Base-by-base conservation (phyloP, 805 yeast species). In the Starmera dryadoides region DNA sequence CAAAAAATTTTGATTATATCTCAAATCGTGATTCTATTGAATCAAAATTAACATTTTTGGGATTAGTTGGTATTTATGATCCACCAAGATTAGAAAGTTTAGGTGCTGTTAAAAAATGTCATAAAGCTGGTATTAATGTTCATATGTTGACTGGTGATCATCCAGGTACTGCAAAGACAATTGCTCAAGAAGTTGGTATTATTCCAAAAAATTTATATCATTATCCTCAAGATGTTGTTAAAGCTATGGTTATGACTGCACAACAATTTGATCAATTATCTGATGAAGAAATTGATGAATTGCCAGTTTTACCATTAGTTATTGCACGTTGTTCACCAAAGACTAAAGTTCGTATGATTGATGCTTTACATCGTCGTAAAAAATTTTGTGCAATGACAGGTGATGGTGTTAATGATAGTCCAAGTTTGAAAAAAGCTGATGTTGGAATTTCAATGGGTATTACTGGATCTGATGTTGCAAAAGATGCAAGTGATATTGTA, bases 361-460 rank as follows among this genome's bases (percentile, higher is more conserved):
- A 83, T 39, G 89, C 91, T 1, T 72, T 66, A 49, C 88, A 72
- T 65, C 79, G 73, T 52, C 75, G 75, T 58, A 62, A 69, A 45
- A 66, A 78, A 55, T 71, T 78, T 60, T 71, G 81, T 60, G 91
- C 91, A 16, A 84, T 83, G 91, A 81, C 87, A 22, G 87, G 87
- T 45, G 91, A 83, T 57, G 91, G 91, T 46, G 89, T 83, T 34
- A 83, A 83, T 56, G 91, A 83, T 55, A 81, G 88, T 2, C 91
- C 91, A 20, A 75, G 84, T 28, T 65, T 83, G 60, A 82, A 82
- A 56, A 77, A 68, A 46, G 82, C 91, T 4, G 88, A 83, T 59
- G 86, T 83, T 41, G 91, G 91, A 47, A 81, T 83, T 58, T 87
- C 91, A 10, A 83, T 83, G 91, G 91, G 91, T 35, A 66, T 77